Evolutionary conservation across 202 grass and related monocot genomes (phyloP).

Genomic region (Schoenoplectus tabernaemontani): DNA sequence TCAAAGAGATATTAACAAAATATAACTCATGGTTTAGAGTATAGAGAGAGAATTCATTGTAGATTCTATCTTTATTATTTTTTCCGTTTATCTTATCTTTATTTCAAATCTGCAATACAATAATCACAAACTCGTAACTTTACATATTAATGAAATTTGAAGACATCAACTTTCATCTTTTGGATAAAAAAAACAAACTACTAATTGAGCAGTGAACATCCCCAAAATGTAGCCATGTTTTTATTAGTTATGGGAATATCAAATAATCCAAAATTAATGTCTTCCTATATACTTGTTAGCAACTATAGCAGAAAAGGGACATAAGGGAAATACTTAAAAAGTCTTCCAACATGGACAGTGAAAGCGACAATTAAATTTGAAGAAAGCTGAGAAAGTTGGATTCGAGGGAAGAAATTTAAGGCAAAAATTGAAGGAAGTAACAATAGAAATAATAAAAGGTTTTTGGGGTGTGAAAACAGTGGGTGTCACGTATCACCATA

Average conservation of each 20-base stretch:
- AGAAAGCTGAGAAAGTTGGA: not conserved
- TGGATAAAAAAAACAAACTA: too few relatives aligned
- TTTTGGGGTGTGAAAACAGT: constrained; percentile 13
- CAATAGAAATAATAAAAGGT: too few relatives aligned
- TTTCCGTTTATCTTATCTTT: too few relatives aligned
- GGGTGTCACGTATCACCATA: constrained; percentile 19
- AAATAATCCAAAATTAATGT: not conserved
- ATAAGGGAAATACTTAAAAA: not conserved
- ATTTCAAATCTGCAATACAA: too few relatives aligned
- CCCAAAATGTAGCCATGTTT: not conserved
- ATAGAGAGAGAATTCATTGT: too few relatives aligned
- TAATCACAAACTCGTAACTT: too few relatives aligned
- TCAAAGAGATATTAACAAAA: too few relatives aligned
- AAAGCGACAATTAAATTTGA: constrained; percentile 1
- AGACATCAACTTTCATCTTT: too few relatives aligned
- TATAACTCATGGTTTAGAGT: too few relatives aligned
- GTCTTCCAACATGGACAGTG: not conserved
- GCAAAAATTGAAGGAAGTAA: not conserved
- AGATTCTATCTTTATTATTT: too few relatives aligned
- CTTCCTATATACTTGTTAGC: not conserved
- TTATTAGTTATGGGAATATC: not conserved
- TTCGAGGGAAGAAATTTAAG: not conserved
- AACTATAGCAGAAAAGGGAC: not conserved
- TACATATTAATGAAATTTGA: too few relatives aligned
- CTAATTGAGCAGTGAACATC: too few relatives aligned